phyloP scores from a whole-genome alignment of 2,329 filamentous ascomycete species.

The Colletotrichum higginsianum region DNA sequence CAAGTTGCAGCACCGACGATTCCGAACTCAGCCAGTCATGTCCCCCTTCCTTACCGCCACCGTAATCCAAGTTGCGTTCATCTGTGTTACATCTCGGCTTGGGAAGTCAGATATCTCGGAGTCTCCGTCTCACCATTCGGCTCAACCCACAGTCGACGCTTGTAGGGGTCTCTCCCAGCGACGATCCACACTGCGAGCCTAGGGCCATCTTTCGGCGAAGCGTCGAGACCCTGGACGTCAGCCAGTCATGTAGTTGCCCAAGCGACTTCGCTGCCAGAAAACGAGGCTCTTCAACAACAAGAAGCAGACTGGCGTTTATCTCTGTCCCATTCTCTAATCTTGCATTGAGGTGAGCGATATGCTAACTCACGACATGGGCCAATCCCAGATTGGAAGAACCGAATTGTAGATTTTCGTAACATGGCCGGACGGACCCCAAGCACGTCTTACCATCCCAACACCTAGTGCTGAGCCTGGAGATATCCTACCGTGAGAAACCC shows the following conservation, averaged over 20 bases:
- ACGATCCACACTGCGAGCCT: too few relatives aligned
- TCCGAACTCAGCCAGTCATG: neutral
- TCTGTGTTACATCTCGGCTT: neutral
- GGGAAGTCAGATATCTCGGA: neutral
- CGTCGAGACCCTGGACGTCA: neutral
- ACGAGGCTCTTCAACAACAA: neutral
- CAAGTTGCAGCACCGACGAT: neutral
- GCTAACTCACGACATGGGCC: neutral
- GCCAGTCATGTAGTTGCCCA: neutral
- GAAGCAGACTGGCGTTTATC: neutral
- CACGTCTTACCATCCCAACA: neutral
- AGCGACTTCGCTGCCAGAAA: neutral
- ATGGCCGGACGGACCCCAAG: neutral
- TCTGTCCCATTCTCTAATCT: too few relatives aligned
- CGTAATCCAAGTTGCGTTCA: neutral
- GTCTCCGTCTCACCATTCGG: neutral
- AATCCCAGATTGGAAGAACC: too few relatives aligned
- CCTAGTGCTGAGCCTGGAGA: neutral
- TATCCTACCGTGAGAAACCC: neutral
- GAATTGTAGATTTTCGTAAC: neutral
- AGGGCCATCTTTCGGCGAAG: neutral
- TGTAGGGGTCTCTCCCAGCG: neutral
- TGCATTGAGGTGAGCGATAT: too few relatives aligned
- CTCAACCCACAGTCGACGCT: constrained; percentile 1
- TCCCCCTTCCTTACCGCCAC: neutral